Evolutionary conservation across 257 asterid genomes (phyloP).

Genomic region (Paulownia fortunei): DNA sequence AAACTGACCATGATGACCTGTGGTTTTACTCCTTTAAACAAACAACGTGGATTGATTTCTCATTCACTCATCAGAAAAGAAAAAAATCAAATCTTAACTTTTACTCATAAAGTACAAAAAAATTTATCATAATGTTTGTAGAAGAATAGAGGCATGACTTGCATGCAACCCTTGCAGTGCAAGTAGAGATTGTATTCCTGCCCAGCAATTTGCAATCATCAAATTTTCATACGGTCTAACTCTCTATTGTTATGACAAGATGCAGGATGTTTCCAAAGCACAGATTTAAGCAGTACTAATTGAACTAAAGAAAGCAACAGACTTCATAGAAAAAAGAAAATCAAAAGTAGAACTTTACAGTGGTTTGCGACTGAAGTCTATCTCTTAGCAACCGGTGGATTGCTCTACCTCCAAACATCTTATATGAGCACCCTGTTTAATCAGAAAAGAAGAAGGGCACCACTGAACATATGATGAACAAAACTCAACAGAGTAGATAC

Average conservation of each 20-base stretch:
- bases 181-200: neutral
- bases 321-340: conserved; percentile 1
- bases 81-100: neutral
- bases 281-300: neutral
- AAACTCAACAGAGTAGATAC: neutral
- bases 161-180: neutral
- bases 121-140: neutral
- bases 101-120: neutral
- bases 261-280: neutral
- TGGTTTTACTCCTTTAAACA: neutral
- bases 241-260: neutral
- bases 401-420: conserved; percentile 62
- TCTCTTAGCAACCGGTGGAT: conserved; percentile 53
- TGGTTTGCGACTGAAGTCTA: conserved; percentile 49
- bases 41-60: neutral
- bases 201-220: neutral
- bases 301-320: neutral
- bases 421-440: conserved; percentile 42
- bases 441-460: conserved; percentile 18
- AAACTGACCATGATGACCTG: neutral
- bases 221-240: neutral
- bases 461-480: neutral
- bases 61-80: neutral
- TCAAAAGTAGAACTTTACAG: conserved; percentile 36
- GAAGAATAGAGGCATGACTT: neutral